Base-by-base conservation (phyloP, 768 basidiomycete genomes). In the Rhodotorula graminis region DNA sequence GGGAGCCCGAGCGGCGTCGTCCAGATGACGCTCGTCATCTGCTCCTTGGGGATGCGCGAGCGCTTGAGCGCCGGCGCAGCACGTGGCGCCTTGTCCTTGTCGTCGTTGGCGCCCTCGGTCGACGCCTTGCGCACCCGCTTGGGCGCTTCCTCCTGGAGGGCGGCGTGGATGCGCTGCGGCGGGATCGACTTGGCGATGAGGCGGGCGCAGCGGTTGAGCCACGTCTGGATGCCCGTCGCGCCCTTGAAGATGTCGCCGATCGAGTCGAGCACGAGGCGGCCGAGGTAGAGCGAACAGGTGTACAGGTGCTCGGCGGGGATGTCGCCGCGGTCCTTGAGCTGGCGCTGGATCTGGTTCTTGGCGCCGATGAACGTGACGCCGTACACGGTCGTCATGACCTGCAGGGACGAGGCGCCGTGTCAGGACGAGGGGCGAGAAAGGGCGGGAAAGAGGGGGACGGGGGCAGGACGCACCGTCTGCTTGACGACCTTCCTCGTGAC, bases 301-400 rank as follows among this genome's bases (percentile, higher is more conserved):
- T 90, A 97, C 71, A 87, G 86, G n/a, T 87, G 84, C 76, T 93
- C 90, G 33, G 85, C 81, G 5, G 86, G 84, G 40, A 95, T 84
- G 71, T 90, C 89, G 37, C 87, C 86, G 67, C 88, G 84, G 67
- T 91, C 90, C 76, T 84, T 86, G 52, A 99, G 82, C 82, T 97
- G 93, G 78, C 82, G 89, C 81, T 93, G 90, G 66, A 98, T 96
- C 82, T 98, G 96, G 16, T 92, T 91, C 56, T 92, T 87, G 31
- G 96, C 96, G 49, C 96, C 96, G 65, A 97, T 83, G 82, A 88
- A 94, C 0, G 96, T 99, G 25, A 99, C 94, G 74, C 96, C 95
- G 79, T 98, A 98, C 47, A 98, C 95, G 6, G 95, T 97, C 1
- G 95, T 99, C 96, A 99, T 99, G 75, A 97, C 92, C 88, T 90